Conservation (phyloP, 371 early-diverging fungal species). For the Haplosporangium sp. region DNA sequence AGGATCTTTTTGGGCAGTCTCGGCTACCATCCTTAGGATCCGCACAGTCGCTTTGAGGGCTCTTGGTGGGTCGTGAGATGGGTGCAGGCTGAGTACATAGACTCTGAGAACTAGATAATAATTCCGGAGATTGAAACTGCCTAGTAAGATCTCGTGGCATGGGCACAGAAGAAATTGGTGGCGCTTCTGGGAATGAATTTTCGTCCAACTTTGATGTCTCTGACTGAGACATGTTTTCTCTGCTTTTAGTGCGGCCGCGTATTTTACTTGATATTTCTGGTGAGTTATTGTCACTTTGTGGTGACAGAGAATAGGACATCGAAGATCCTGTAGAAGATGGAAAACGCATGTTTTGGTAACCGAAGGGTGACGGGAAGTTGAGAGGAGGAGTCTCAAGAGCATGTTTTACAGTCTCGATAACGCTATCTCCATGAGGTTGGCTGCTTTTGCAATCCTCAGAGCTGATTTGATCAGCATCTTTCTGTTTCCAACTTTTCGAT, state of each 20-base stretch:
- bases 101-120: background rate
- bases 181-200: background rate
- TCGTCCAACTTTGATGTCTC: background rate
- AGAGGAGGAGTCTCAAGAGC: background rate
- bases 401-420: background rate
- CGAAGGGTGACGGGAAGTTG: background rate
- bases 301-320: background rate
- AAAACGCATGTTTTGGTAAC: background rate
- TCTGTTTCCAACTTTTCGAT: background rate
- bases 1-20: background rate
- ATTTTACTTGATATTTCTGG: background rate
- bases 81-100: background rate
- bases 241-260: too few relatives aligned
- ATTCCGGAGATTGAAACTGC: background rate
- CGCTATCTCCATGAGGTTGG: background rate
- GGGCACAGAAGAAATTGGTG: constrained; percentile 1
- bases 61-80: background rate
- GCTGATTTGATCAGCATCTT: background rate
- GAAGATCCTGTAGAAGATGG: background rate
- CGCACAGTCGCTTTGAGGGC: background rate
- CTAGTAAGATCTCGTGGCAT: constrained; percentile 1
- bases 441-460: background rate
- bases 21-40: background rate
- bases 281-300: background rate
- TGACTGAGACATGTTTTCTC: background rate